phyloP scores from a whole-genome alignment of 768 basidiomycete species.

The Vararia minispora region DNA sequence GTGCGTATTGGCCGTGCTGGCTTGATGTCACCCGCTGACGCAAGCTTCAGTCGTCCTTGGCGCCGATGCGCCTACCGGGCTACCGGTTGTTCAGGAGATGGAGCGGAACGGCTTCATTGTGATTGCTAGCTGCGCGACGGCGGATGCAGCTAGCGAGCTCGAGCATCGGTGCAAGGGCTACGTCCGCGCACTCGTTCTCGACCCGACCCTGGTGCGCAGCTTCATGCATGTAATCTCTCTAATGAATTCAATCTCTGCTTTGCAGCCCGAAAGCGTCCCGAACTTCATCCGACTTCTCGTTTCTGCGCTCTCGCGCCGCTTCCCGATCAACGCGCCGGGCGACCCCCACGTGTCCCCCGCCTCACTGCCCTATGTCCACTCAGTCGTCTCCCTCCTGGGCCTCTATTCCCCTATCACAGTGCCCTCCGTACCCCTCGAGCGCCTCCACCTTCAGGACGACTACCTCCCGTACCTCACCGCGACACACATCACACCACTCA shows the following conservation, averaged over 20 bases:
- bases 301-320: slow-evolving; percentile 70
- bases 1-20: slow-evolving; percentile 18
- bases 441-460: slow-evolving; percentile 45
- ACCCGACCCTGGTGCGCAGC: slow-evolving; percentile 57
- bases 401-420: slow-evolving; percentile 28
- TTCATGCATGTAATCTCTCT: background rate
- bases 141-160: slow-evolving; percentile 51
- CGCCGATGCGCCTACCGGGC: slow-evolving; percentile 61
- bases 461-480: slow-evolving; percentile 66
- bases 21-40: slow-evolving; percentile 5
- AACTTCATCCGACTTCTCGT: slow-evolving; percentile 74
- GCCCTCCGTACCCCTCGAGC: slow-evolving; percentile 54
- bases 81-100: slow-evolving; percentile 62
- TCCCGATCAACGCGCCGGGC: slow-evolving; percentile 67
- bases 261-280: slow-evolving; percentile 58
- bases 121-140: slow-evolving; percentile 63
- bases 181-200: slow-evolving; percentile 71
- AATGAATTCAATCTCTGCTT: background rate
- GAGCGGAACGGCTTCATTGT: slow-evolving; percentile 78
- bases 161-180: slow-evolving; percentile 64
- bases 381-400: slow-evolving; percentile 66
- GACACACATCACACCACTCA: slow-evolving; percentile 68
- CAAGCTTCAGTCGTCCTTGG: slow-evolving; percentile 58
- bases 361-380: slow-evolving; percentile 61
- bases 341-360: slow-evolving; percentile 68